These are phyloP conservation scores for Trichoderma cornu-damae DNA, from an alignment of 2,329 filamentous ascomycete genomes.

Conservation along the genomic window DNA sequence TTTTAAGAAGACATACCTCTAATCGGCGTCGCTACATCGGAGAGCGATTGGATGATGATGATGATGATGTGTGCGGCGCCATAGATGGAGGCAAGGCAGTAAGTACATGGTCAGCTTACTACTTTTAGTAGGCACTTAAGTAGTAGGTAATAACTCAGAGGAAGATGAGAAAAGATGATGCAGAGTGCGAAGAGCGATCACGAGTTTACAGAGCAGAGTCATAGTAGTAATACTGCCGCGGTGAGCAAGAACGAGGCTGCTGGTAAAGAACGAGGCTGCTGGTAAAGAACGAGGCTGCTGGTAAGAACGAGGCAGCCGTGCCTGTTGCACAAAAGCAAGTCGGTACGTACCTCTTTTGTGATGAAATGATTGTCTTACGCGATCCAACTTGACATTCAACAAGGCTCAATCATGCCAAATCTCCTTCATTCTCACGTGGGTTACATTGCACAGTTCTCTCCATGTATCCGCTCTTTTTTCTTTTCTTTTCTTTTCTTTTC, in stretches of 20 bases:
- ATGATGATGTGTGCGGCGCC: too few relatives aligned
- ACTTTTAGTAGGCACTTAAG: background rate
- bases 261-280: background rate
- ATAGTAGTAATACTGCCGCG: background rate
- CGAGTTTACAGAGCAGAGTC: background rate
- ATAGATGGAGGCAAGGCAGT: too few relatives aligned
- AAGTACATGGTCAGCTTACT: too few relatives aligned
- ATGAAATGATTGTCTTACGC: slow-evolving; percentile 1
- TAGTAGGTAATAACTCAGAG: background rate
- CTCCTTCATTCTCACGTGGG: background rate
- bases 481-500: too few relatives aligned
- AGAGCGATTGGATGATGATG: too few relatives aligned
- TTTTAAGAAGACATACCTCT: too few relatives aligned
- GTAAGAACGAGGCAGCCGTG: background rate
- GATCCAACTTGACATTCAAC: background rate
- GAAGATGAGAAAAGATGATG: slow-evolving; percentile 9
- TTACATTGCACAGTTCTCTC: too few relatives aligned
- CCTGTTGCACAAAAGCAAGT: background rate
- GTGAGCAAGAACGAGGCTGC: background rate
- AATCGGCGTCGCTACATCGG: too few relatives aligned
- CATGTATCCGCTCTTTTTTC: too few relatives aligned
- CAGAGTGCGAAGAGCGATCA: background rate
- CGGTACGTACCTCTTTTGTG: too few relatives aligned
- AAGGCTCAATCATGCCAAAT: too few relatives aligned
- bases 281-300: background rate